phyloP scores from a whole-genome alignment of 1,284 basidiomycete species.

The Trametes polyzona region DNA sequence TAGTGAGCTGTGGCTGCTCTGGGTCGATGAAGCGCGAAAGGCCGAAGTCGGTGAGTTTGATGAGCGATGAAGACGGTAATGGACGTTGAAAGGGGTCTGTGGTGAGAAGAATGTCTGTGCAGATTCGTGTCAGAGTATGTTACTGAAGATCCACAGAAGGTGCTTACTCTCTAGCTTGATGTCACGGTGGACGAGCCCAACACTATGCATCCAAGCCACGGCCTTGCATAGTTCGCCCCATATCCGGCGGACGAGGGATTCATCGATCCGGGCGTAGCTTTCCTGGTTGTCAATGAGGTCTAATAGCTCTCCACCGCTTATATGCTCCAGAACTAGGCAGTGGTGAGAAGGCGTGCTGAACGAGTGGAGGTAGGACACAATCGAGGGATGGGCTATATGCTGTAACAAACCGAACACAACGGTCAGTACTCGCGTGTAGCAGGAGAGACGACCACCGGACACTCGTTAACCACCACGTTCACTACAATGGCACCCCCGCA shows the following conservation, averaged over 20 bases:
- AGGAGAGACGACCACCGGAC: conserved; percentile 5
- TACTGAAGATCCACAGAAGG: background rate
- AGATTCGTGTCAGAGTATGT: conserved; percentile 9
- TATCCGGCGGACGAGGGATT: conserved; percentile 72
- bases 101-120: conserved; percentile 58
- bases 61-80: conserved; percentile 58
- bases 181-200: conserved; percentile 89
- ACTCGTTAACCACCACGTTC: background rate
- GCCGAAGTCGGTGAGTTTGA: conserved; percentile 93
- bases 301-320: conserved; percentile 86
- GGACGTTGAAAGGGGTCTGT: conserved; percentile 39
- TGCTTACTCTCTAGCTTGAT: conserved; percentile 92
- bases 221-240: conserved; percentile 83
- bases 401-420: conserved; percentile 38
- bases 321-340: conserved; percentile 80
- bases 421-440: conserved; percentile 17
- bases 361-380: conserved; percentile 73
- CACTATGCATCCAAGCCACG: conserved; percentile 89
- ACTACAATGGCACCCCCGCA: background rate
- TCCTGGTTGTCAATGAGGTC: conserved; percentile 72
- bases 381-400: conserved; percentile 86
- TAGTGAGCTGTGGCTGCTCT: conserved; percentile 71
- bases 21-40: conserved; percentile 86
- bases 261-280: conserved; percentile 51
- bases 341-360: conserved; percentile 80